Conservation (phyloP, 2,329 filamentous ascomycete species). For the Alternaria sp. region DNA sequence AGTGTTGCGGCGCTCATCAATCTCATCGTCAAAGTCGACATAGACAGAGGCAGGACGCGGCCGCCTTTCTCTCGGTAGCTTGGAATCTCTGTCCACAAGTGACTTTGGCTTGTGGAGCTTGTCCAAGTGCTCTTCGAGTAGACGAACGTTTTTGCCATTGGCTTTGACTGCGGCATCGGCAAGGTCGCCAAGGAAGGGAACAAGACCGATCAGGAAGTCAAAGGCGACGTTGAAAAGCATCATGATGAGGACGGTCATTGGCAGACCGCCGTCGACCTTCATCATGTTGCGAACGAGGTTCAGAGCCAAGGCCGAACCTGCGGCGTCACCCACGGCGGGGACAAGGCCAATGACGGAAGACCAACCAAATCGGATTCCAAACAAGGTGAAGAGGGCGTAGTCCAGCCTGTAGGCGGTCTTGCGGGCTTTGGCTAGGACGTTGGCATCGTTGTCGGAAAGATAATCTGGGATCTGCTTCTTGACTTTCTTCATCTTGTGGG, state of each 20-base stretch:
- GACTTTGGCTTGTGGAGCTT: conserved; percentile 67
- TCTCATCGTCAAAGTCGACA: conserved; percentile 56
- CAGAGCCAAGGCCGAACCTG: conserved; percentile 60
- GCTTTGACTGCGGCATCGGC: conserved; percentile 76
- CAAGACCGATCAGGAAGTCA: conserved; percentile 77
- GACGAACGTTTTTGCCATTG: conserved; percentile 78
- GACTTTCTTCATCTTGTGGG: conserved; percentile 80
- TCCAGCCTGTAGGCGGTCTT: conserved; percentile 86
- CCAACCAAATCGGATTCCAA: conserved; percentile 89
- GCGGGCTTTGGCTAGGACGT: conserved; percentile 86
- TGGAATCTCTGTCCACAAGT: conserved; percentile 28
- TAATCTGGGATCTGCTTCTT: conserved; percentile 86
- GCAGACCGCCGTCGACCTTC: conserved; percentile 80
- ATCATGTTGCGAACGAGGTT: conserved; percentile 78
- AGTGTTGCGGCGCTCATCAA: conserved; percentile 37
- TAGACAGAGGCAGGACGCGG: conserved; percentile 58
- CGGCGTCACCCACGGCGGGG: conserved; percentile 70
- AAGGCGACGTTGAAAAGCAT: conserved; percentile 85
- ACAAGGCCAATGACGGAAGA: conserved; percentile 84
- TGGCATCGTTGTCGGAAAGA: conserved; percentile 81
- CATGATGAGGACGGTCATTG: conserved; percentile 64
- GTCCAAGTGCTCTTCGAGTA: conserved; percentile 74
- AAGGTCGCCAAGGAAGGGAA: conserved; percentile 80
- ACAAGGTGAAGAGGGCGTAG: conserved; percentile 81
- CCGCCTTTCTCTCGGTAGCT: conserved; percentile 33